phyloP scores from a whole-genome alignment of 306 rosid genomes.

The Sechiopsis laciniata region DNA sequence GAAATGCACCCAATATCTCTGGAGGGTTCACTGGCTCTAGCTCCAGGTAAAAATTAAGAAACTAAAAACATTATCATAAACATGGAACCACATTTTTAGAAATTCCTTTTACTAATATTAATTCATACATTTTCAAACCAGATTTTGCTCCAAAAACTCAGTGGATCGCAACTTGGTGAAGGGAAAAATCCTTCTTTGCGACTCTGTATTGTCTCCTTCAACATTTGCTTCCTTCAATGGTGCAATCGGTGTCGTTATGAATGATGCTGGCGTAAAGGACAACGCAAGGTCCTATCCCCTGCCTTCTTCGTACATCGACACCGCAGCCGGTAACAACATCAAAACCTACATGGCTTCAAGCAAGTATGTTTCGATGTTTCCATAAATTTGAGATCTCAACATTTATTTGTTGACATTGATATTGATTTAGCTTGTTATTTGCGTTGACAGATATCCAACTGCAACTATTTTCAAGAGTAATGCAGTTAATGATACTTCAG shows the following conservation, averaged over 20 bases:
- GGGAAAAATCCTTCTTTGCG: constrained; percentile 52
- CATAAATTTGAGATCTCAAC: neutral
- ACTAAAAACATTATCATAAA: too few relatives aligned
- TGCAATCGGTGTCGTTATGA: constrained; percentile 34
- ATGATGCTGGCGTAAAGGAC: neutral
- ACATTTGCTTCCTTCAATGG: neutral
- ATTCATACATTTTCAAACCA: neutral
- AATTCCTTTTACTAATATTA: neutral
- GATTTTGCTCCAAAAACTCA: constrained; percentile 2
- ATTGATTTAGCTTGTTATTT: neutral
- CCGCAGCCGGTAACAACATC: constrained; percentile 1
- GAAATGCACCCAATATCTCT: constrained; percentile 37
- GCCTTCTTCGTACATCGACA: constrained; percentile 28
- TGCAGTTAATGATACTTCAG: constrained; percentile 13
- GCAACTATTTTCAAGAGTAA: constrained; percentile 17
- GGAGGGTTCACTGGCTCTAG: neutral
- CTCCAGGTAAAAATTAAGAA: constrained; percentile 32
- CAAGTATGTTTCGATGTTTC: constrained; percentile 16
- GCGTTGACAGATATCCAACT: neutral
- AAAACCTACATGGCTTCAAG: constrained; percentile 25
- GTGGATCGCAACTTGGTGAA: constrained; percentile 28
- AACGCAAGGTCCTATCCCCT: neutral
- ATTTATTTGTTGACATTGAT: too few relatives aligned
- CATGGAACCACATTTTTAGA: too few relatives aligned
- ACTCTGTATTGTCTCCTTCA: neutral